Percentiles rank a stretch among this genome's conserved stretches.
Evolutionary conservation across 2,329 filamentous ascomycete species (phyloP).

Genomic region (Ceratocystis destructans): DNA sequence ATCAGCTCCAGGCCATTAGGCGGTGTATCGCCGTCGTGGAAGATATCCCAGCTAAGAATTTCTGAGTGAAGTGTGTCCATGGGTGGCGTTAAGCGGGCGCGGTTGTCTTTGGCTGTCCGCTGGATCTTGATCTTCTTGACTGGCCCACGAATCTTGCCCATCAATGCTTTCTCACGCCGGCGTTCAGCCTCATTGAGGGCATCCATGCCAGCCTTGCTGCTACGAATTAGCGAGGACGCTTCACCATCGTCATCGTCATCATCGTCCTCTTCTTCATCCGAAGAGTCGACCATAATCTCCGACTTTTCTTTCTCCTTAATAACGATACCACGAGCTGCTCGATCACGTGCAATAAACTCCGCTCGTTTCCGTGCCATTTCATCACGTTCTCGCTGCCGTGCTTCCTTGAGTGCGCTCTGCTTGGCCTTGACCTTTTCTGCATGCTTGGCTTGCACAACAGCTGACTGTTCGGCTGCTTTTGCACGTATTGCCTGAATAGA

Average conservation of each 20-base stretch:
- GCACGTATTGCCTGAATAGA: slow-evolving; percentile 14
- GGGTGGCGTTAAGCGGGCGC: slow-evolving; percentile 78
- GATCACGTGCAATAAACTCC: slow-evolving; percentile 56
- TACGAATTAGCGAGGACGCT: slow-evolving; percentile 35
- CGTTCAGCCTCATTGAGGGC: slow-evolving; percentile 35
- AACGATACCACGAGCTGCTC: slow-evolving; percentile 24
- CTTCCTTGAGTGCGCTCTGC: slow-evolving; percentile 44
- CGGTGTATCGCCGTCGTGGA: slow-evolving; percentile 74
- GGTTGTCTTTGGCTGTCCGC: slow-evolving; percentile 82
- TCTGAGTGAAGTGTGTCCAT: slow-evolving; percentile 72
- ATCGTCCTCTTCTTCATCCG: slow-evolving; percentile 53
- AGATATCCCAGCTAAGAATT: slow-evolving; percentile 90
- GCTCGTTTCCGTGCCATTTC: slow-evolving; percentile 60
- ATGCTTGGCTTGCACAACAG: slow-evolving; percentile 21
- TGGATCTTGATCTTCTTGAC: slow-evolving; percentile 71
- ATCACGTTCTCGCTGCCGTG: slow-evolving; percentile 60
- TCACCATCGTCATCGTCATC: slow-evolving; percentile 43
- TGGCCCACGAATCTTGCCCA: slow-evolving; percentile 49
- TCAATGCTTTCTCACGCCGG: slow-evolving; percentile 35
- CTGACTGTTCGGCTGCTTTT: slow-evolving; percentile 17
- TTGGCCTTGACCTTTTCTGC: slow-evolving; percentile 22
- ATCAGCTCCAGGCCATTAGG: slow-evolving; percentile 61
- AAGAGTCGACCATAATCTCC: slow-evolving; percentile 82
- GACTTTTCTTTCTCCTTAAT: slow-evolving; percentile 29
- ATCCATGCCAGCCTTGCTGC: slow-evolving; percentile 35